Base-by-base conservation (phyloP, 1,139 yeast species). In the Hemisphaericaspora xylofermentans region DNA sequence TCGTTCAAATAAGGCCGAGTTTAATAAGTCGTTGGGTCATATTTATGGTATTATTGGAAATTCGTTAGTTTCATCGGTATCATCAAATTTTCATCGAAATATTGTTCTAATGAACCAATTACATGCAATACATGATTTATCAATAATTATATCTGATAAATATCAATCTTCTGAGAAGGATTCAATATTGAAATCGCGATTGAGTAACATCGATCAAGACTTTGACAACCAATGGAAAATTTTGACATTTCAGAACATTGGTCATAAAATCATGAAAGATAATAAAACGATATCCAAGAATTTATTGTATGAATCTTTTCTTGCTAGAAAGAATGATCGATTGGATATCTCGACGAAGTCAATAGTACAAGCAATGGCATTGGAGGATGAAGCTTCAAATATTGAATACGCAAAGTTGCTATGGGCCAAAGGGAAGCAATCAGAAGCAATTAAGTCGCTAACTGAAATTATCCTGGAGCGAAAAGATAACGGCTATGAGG, bases 341-440 rank as follows among this genome's bases (percentile, higher is more conserved):
- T 66, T 84, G 16, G 94, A 88, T 49, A 71, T 88, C 32, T 85
- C 98, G 0, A 80, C 93, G 1, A 76, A 82, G 33, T 76, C 84
- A 4, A 78, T 88, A 22, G 80, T 91, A 60, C 76, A 78, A 42
- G 93, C 95, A 0, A 70, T 82, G 61, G 70, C 74, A 4, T 56
- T 74, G 13, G 57, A 65, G 31, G 68, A 73, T 29, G 69, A 70
- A 25, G 68, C 72, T 18, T 88, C 94, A 1, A 83, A 81, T 45
- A 69, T 85, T 31, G 96, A 89, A 57, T 86, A 87, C 59, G 88
- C 98, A 0, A 82, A 87, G 44, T 71, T 94, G 7, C 62, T 89
- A 38, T 93, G 98, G 98, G 84, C 82, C 1, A 89, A 88, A 57
- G 96, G 95, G 1, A 94, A 88, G 47, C 89, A 82, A 48, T 79